These are phyloP conservation scores for Nakazawaea laoshanensis DNA, from an alignment of 805 yeast species.

Conservation along the genomic window DNA sequence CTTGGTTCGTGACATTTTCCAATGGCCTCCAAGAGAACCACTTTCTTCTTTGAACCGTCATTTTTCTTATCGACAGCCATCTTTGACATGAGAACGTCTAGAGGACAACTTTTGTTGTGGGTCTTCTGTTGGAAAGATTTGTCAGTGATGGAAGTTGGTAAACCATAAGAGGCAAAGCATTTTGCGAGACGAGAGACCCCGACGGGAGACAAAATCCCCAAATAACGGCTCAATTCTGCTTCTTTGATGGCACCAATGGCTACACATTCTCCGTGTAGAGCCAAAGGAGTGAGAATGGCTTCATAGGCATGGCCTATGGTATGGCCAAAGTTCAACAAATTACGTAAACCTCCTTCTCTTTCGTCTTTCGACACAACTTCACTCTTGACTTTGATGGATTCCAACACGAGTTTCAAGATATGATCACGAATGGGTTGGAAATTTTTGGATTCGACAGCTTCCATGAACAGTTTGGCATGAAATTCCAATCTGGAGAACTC, in stretches of 20 bases:
- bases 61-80: conserved; percentile 97
- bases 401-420: conserved; percentile 69
- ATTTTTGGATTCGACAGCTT: conserved; percentile 53
- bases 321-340: conserved; percentile 90
- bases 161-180: conserved; percentile 75
- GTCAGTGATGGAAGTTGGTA: conserved; percentile 77
- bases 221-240: conserved; percentile 89
- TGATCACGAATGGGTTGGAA: conserved; percentile 64
- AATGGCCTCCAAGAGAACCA: conserved; percentile 73
- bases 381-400: conserved; percentile 86
- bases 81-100: conserved; percentile 63
- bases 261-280: conserved; percentile 98
- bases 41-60: conserved; percentile 84
- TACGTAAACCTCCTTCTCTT: conserved; percentile 90
- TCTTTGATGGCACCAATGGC: conserved; percentile 92
- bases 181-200: conserved; percentile 87
- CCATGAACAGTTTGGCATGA: conserved; percentile 61
- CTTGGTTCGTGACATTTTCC: conserved; percentile 85
- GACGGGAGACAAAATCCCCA: conserved; percentile 82
- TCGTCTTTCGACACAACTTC: conserved; percentile 91
- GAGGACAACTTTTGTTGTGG: conserved; percentile 62
- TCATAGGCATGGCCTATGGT: conserved; percentile 97
- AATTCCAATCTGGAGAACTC: conserved; percentile 83
- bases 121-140: conserved; percentile 64
- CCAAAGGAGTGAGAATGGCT: conserved; percentile 94